These are phyloP conservation scores for Paramecium tetraurelia DNA, from an alignment of 73 alveolate species.

Conservation along the genomic window DNA sequence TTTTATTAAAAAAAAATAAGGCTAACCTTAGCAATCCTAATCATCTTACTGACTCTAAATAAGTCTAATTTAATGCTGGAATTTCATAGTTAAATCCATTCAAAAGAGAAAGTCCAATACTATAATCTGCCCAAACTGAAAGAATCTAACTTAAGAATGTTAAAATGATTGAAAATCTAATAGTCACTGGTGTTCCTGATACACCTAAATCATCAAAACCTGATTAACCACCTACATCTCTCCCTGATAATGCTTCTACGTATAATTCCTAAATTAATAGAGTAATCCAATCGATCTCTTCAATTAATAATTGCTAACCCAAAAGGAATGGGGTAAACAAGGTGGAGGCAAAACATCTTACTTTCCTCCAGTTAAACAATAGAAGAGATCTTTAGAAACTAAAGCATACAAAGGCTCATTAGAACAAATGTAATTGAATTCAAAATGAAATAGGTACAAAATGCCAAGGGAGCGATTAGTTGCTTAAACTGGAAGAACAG, in stretches of 20 bases:
- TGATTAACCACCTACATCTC: background rate
- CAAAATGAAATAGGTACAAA: background rate
- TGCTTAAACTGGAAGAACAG: background rate
- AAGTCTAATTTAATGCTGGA: background rate
- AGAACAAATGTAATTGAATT: background rate
- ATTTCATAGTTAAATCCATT: background rate
- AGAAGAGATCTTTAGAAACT: background rate
- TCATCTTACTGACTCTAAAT: background rate
- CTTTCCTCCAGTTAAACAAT: background rate
- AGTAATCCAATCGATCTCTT: constrained; percentile 34
- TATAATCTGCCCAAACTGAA: background rate
- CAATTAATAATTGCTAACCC: background rate
- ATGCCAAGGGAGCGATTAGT: constrained; percentile 5
- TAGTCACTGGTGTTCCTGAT: background rate
- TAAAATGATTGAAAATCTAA: constrained; percentile 25
- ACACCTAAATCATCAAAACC: background rate
- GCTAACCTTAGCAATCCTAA: background rate
- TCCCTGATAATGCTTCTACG: background rate
- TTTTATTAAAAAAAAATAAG: background rate
- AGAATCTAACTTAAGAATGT: constrained; percentile 16
- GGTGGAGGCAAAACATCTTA: background rate
- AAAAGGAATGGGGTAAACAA: constrained; percentile 14
- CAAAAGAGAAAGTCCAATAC: background rate
- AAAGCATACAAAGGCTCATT: constrained; percentile 10
- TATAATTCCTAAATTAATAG: background rate